Conservation (phyloP, 106 monocot genomes). For the Dendrobium huoshanense region DNA sequence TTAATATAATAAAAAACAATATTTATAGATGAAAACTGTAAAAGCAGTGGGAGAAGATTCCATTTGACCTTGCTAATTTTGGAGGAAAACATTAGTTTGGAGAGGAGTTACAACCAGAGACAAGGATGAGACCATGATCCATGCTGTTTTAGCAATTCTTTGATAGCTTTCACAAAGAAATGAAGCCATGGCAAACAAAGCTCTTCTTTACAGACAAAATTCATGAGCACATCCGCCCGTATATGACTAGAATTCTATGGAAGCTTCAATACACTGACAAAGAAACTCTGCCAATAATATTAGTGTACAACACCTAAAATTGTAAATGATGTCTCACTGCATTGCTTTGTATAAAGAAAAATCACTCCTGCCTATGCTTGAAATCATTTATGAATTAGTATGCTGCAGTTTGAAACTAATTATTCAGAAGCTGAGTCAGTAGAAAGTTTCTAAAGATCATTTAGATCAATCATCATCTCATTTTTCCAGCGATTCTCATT, state of each 20-base stretch:
- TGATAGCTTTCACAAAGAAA: too few relatives aligned
- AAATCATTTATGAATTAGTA: background rate
- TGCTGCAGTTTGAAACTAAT: background rate
- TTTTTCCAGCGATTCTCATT: slow-evolving; percentile 46
- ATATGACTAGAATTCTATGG: background rate
- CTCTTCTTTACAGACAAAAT: background rate
- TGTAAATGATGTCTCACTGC: too few relatives aligned
- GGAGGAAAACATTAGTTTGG: background rate
- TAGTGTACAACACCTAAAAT: background rate
- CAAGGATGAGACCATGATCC: background rate
- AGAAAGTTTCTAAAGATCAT: slow-evolving; percentile 31
- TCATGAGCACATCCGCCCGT: background rate
- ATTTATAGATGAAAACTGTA: background rate
- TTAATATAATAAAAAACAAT: background rate
- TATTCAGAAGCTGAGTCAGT: background rate
- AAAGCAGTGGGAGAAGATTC: background rate
- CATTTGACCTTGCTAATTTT: background rate
- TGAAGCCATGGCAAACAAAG: background rate
- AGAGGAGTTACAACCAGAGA: background rate
- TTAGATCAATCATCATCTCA: slow-evolving; percentile 44
- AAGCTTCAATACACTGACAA: background rate
- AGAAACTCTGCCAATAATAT: background rate
- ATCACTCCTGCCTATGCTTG: background rate
- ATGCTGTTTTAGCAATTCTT: too few relatives aligned
- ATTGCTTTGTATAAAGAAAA: background rate